These are phyloP conservation scores for Selaginella moellendorffii DNA, from an alignment of 75 land plant genomes.

Conservation along the genomic window DNA sequence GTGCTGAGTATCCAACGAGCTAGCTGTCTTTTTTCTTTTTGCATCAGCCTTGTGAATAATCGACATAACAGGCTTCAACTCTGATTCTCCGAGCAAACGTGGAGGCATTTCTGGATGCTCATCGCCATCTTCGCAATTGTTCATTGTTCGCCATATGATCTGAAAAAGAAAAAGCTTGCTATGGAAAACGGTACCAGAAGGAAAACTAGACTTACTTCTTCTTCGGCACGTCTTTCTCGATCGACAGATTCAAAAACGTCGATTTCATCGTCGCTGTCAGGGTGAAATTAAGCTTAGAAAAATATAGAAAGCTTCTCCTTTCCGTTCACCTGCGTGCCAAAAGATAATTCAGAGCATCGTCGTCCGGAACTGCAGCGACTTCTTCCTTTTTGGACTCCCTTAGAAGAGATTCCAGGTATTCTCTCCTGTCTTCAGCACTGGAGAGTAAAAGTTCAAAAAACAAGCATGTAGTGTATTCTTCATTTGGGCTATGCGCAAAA, in stretches of 20 bases:
- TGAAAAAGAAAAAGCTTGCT: slow-evolving; percentile 18
- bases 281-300: background rate
- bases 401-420: slow-evolving; percentile 82
- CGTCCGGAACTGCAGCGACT: slow-evolving; percentile 65
- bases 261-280: slow-evolving; percentile 73
- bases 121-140: slow-evolving; percentile 15
- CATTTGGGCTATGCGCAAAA: no score
- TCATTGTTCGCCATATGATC: slow-evolving; percentile 50
- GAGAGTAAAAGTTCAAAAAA: no score
- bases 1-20: slow-evolving; percentile 49
- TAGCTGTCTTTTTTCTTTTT: slow-evolving; percentile 38
- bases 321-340: slow-evolving; percentile 97
- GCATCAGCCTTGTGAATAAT: slow-evolving; percentile 48
- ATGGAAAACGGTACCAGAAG: background rate
- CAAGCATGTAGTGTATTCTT: no score
- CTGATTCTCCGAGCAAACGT: slow-evolving; percentile 74
- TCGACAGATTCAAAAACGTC: slow-evolving; percentile 91
- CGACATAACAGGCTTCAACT: slow-evolving; percentile 45
- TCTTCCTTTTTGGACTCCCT: slow-evolving; percentile 95
- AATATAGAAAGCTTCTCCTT: no score
- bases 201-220: slow-evolving; percentile 37
- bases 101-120: slow-evolving; percentile 37
- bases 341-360: slow-evolving; percentile 87
- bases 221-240: slow-evolving; percentile 48
- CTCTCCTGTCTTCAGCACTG: slow-evolving; percentile 99